phyloP scores from a whole-genome alignment of 2,329 filamentous ascomycete species.

The Setomelanomma holmii region DNA sequence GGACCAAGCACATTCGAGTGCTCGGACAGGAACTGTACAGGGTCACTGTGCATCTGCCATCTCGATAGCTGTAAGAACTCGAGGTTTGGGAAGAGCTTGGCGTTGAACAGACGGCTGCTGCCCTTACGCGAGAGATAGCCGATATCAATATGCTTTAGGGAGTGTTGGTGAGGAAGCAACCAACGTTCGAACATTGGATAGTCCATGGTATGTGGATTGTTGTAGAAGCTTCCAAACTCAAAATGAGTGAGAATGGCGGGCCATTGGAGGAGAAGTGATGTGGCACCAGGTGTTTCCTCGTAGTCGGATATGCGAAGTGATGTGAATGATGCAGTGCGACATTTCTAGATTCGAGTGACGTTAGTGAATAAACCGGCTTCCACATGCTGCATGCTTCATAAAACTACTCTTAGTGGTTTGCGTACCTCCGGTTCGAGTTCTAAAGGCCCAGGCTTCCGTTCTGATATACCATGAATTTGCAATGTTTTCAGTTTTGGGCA shows the following conservation, averaged over 20 bases:
- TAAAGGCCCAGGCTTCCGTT: background rate
- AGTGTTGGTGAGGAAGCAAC: constrained; percentile 10
- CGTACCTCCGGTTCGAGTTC: constrained; percentile 5
- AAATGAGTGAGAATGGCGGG: constrained; percentile 12
- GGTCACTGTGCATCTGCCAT: constrained; percentile 9
- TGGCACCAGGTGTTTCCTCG: constrained; percentile 2
- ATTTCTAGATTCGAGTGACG: background rate
- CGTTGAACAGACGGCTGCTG: constrained; percentile 13
- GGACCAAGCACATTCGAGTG: constrained; percentile 13
- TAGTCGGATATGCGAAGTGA: constrained; percentile 7
- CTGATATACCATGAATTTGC: constrained; percentile 2
- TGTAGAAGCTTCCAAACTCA: constrained; percentile 1
- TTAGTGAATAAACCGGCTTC: background rate
- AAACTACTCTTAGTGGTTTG: background rate
- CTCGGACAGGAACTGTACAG: constrained; percentile 1
- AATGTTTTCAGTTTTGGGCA: constrained; percentile 6
- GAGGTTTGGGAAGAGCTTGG: constrained; percentile 17
- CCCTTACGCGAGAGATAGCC: constrained; percentile 1
- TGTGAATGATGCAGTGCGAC: constrained; percentile 10
- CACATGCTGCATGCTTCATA: background rate
- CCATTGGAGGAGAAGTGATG: constrained; percentile 8
- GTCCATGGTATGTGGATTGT: constrained; percentile 6
- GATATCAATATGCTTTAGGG: constrained; percentile 13
- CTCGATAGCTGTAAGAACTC: constrained; percentile 14
- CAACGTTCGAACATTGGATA: constrained; percentile 16